Evolutionary conservation across 208 protist species (phyloP).

Genomic region (Leishmania mexicana): DNA sequence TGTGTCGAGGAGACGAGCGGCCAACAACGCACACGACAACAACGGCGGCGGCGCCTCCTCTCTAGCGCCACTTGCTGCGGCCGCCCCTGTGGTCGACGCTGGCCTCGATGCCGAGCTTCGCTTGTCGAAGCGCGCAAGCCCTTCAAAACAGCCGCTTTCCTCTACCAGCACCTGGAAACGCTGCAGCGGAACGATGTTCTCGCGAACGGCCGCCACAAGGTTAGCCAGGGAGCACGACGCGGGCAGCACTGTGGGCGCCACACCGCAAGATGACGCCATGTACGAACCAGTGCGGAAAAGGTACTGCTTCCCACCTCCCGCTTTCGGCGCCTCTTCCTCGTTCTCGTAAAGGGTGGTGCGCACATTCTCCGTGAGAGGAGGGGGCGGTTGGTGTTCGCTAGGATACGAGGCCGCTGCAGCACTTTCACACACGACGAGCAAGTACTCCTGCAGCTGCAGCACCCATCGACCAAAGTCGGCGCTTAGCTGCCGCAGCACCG

Average conservation of each 20-base stretch:
- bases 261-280: not conserved
- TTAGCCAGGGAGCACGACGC: constrained; percentile 18
- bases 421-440: constrained; percentile 5
- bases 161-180: constrained; percentile 33
- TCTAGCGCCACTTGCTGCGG: not conserved
- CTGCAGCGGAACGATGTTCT: constrained; percentile 39
- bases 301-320: not conserved
- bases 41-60: not conserved
- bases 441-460: constrained; percentile 43
- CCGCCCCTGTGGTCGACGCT: not conserved
- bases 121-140: not conserved
- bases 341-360: not conserved
- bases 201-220: constrained; percentile 31
- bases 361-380: not conserved
- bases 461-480: constrained; percentile 49
- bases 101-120: not conserved
- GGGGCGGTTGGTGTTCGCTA: not conserved
- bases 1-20: constrained; percentile 55
- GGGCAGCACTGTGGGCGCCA: constrained; percentile 4
- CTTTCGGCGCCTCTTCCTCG: not conserved
- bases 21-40: constrained; percentile 13
- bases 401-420: not conserved
- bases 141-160: constrained; percentile 40
- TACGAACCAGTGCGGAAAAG: not conserved
- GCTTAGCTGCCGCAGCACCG: constrained; percentile 37